Evolutionary conservation across 23 red algal genomes (phyloP), one percentile per base, ranked within the genome.

Genomic region (Chondrus crispus): DNA sequence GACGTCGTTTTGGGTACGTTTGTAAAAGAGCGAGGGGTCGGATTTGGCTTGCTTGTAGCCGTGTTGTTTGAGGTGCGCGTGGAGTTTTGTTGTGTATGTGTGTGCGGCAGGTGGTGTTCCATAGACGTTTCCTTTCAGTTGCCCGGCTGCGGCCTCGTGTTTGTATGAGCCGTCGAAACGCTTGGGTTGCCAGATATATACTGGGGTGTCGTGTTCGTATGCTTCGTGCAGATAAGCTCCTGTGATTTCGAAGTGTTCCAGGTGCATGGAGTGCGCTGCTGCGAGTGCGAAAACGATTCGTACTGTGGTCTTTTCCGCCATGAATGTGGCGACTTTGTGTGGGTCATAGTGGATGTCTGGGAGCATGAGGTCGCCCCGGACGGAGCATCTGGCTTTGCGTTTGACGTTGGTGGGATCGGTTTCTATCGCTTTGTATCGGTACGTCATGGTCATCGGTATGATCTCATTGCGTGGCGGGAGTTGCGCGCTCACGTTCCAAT

Each of bases 311-410:
- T 45, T 33, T 40, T 88, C 44, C 9, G 41, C 84, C 20, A 44
- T 88, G 46, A 30, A 62, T 20, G 64, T 77, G 18, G 87, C 68
- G 19, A 51, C 81, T 33, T 81, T 41, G 32, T n/a, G 16, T 18
- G 87, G 40, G 50, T 91, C 71, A 51, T 80, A 91, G 51, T 91
- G 87, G 10, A 81, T 6, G 12, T 60, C 57, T 63, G 87, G 87
- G 63, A 68, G 80, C 73, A 91, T 81, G 12, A 64, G 3, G 75
- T 91, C 87, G 6, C 87, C 87, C 20, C 87, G 30, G 32, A 91
- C 38, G 43, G 46, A 33, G 3, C 87, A 91, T 80, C 87, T 18
- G 50, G 87, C 70, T 26, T 80, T 81, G 3, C 73, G 46, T 89
- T 78, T 30, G 13, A n/a, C n/a, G n/a, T n/a, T 38, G 30, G 81